Conservation (phyloP, 192 early-diverging fungal species). For the Diversispora epigaea region DNA sequence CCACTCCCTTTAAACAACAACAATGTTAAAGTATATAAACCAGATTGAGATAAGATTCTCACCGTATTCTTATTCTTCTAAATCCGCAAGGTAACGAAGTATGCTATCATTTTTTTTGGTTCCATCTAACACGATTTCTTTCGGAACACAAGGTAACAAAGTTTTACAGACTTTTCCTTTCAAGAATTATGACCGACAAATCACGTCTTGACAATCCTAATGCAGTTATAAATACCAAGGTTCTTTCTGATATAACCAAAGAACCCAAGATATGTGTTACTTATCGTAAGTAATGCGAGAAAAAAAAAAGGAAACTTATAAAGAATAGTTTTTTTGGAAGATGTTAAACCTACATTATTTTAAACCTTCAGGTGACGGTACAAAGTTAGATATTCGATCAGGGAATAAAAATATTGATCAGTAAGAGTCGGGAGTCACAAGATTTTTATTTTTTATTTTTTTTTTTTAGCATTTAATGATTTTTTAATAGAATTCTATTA, state of each 20-base stretch:
- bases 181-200: slow-evolving; percentile 24
- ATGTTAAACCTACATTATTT: not conserved
- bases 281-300: slow-evolving; percentile 9
- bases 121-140: not conserved
- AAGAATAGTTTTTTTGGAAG: not conserved
- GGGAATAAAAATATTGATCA: slow-evolving; percentile 9
- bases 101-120: not conserved
- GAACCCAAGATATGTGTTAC: slow-evolving; percentile 12
- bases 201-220: slow-evolving; percentile 11
- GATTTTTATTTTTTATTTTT: not conserved
- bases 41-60: slow-evolving; percentile 23
- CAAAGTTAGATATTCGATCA: slow-evolving; percentile 3
- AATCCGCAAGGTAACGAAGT: not conserved
- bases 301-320: not conserved
- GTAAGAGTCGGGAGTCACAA: not conserved
- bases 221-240: slow-evolving; percentile 19
- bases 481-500: not conserved
- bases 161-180: slow-evolving; percentile 12
- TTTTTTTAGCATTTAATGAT: not conserved
- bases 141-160: not conserved
- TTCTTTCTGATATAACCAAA: not conserved
- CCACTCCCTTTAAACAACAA: not conserved
- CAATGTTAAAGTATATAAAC: slow-evolving; percentile 31
- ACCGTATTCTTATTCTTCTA: slow-evolving; percentile 5
- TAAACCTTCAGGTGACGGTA: slow-evolving; percentile 16